Base-by-base conservation (phyloP, 148 eudicot genomes). In the Mesembryanthemum crystallinum region DNA sequence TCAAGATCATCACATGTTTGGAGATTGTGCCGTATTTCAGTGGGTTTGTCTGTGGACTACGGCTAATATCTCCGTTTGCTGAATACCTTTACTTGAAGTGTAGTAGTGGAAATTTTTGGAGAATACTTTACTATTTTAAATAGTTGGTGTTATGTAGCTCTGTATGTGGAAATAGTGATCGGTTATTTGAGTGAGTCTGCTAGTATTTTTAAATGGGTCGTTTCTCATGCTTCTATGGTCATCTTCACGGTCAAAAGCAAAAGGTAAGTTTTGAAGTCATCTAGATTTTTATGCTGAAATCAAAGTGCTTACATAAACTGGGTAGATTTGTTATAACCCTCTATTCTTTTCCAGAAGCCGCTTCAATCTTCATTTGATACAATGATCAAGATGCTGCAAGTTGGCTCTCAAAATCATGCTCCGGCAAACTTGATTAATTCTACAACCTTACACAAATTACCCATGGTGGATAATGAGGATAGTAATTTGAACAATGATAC, bases 1-100 rank as follows among this genome's bases (percentile, higher is more conserved):
- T 92, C 97, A 74, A 92, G 91, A 81, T 88, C 97, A 70, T 95
- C 98, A 37, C 89, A 88, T 77, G 85, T 92, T 58, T 89, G 98
- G 98, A 90, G 98, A 79, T 69, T 91, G 82, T 91, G 94, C 80
- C 97, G 97, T 77, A 86, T 85, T 77, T 92, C 90, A 25, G 88
- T 57, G 80, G 94, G 98, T 64, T 82, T 92, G 68, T 89, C 92
- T 13, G 78, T 95, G 76, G 98, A 95, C 76, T 92, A 95, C 80
- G 98, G 97, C 98, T 95, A 92, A 94, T 64, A 58, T 80, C 63
- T 29, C 78, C 77, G 27, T 73, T 43, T 20, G 55, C 64, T 47
- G 54, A 70, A 24, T 45, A 45, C 49, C 14, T 45, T 45, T 72
- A 39, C 67, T 68, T 45, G 55, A 81, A 79, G 17, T 11, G 15